Evolutionary conservation across 257 asterid genomes (phyloP).

Genomic region (Przewalskia tangutica): DNA sequence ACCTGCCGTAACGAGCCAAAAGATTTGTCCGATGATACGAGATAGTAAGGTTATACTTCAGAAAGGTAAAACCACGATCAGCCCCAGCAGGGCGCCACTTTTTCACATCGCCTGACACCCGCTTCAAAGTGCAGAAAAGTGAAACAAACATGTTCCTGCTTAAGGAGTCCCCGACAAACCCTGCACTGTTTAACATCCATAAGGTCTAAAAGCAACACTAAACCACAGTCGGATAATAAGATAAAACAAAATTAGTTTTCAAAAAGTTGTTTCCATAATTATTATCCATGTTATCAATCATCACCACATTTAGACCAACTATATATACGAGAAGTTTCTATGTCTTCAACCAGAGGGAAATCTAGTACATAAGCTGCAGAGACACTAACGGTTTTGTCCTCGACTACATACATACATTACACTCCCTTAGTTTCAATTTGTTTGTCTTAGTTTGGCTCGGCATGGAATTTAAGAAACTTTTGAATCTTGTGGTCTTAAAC

Average conservation of each 20-base stretch:
- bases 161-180: conserved; percentile 96
- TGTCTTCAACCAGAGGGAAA: not conserved
- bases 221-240: not conserved
- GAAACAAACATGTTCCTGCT: conserved; percentile 95
- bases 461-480: too few relatives aligned
- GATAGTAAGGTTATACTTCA: conserved; percentile 75
- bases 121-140: conserved; percentile 65
- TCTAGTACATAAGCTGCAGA: not conserved
- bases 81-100: conserved; percentile 98
- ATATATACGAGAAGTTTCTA: not conserved
- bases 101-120: conserved; percentile 52
- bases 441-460: too few relatives aligned
- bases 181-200: conserved; percentile 56
- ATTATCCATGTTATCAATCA: not conserved
- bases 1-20: conserved; percentile 95
- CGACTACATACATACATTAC: not conserved
- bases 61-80: conserved; percentile 89
- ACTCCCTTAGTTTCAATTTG: too few relatives aligned
- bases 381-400: not conserved
- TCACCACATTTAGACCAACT: not conserved
- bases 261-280: not conserved
- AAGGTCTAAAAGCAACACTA: conserved; percentile 27
- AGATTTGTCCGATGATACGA: conserved; percentile 93
- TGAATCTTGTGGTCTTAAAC: too few relatives aligned
- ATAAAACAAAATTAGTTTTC: not conserved